phyloP scores from a whole-genome alignment of 257 asterid species.

The Solanum chmielewskii region DNA sequence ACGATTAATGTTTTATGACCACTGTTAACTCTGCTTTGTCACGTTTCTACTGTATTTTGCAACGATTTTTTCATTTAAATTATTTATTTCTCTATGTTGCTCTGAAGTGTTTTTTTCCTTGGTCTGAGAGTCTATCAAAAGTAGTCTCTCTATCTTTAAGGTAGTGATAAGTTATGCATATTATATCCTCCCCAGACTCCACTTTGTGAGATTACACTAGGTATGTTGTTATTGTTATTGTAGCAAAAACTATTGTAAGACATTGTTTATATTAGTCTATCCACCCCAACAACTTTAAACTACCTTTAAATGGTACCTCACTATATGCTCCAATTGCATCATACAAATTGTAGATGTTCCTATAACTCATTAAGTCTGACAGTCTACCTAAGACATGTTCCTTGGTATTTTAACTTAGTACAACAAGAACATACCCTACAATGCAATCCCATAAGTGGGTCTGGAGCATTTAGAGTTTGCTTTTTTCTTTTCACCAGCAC shows the following conservation, averaged over 20 bases:
- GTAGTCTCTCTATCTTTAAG: not conserved
- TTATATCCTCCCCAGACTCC: not conserved
- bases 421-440: not conserved
- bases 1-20: not conserved
- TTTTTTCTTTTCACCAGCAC: not conserved
- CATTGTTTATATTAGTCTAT: conserved; percentile 3
- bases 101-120: no score
- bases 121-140: not conserved
- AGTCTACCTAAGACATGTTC: not conserved
- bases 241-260: not conserved
- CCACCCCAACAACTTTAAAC: conserved; percentile 17
- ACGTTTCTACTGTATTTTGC: not conserved
- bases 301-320: not conserved
- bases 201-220: not conserved
- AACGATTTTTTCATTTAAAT: no score
- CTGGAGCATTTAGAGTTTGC: not conserved
- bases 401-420: not conserved
- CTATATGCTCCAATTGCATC: not conserved
- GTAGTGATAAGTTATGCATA: not conserved
- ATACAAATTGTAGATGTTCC: not conserved
- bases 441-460: not conserved
- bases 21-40: not conserved
- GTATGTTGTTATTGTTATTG: not conserved
- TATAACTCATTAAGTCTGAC: not conserved
- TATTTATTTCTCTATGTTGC: no score